A percentile compares a stretch with the other conserved stretches of the same genome.
Conservation (phyloP, 2,329 filamentous ascomycete species). For the Cladosporium sp. region DNA sequence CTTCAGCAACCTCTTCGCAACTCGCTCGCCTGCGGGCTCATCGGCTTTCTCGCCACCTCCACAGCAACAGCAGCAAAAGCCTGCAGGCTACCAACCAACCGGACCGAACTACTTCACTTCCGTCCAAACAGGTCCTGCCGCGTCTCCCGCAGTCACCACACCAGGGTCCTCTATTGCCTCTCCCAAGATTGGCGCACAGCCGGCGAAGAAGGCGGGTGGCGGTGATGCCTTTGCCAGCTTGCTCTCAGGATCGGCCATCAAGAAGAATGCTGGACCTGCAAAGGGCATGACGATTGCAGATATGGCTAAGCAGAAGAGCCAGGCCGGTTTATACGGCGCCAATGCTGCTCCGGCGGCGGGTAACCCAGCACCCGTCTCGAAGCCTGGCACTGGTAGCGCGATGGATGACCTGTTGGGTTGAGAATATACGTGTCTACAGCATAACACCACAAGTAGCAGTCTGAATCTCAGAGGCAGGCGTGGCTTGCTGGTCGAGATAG, state of each 20-base stretch:
- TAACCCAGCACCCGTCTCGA: conserved; percentile 25
- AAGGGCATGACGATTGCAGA: conserved; percentile 82
- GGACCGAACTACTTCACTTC: conserved; percentile 96
- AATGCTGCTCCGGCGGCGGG: conserved; percentile 45
- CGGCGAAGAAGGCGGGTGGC: conserved; percentile 51
- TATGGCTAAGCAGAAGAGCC: conserved; percentile 97
- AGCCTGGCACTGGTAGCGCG: conserved; percentile 31
- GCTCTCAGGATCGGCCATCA: conserved; percentile 64
- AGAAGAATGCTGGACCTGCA: conserved; percentile 54
- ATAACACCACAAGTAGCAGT: neutral
- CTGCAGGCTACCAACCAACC: conserved; percentile 69
- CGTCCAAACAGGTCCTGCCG: conserved; percentile 51
- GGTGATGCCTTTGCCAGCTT: conserved; percentile 89
- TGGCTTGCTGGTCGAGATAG: neutral
- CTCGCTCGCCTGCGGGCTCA: conserved; percentile 39
- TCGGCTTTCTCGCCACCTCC: conserved; percentile 40
- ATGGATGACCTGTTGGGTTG: conserved; percentile 49
- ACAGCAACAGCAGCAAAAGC: conserved; percentile 51
- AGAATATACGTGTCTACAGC: neutral
- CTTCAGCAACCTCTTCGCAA: conserved; percentile 78
- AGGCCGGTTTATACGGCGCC: conserved; percentile 88
- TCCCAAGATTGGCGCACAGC: conserved; percentile 39
- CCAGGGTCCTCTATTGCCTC: conserved; percentile 44
- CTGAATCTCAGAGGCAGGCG: neutral
- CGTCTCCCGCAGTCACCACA: conserved; percentile 35